Percentiles rank a stretch among this genome's conserved stretches.
Evolutionary conservation across 805 yeast species (phyloP).

Genomic region (Ogataea corticis): DNA sequence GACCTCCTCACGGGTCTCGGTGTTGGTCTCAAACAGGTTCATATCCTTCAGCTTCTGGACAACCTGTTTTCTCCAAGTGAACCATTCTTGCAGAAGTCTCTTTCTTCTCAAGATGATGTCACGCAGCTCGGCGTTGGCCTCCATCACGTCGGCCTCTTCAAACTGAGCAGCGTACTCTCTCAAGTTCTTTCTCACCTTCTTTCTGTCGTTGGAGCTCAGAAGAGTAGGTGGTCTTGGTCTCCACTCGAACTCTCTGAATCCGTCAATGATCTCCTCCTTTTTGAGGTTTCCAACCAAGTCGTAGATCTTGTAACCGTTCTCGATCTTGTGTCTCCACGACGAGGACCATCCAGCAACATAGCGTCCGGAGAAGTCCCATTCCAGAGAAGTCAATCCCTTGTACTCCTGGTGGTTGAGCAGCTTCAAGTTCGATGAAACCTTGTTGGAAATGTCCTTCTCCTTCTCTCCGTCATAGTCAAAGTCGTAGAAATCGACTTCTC

Average conservation of each 20-base stretch:
- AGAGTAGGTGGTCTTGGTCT: slow-evolving; percentile 92
- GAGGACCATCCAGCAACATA: slow-evolving; percentile 88
- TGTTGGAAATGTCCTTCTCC: slow-evolving; percentile 42
- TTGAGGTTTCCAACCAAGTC: slow-evolving; percentile 79
- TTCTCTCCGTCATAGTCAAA: slow-evolving; percentile 73
- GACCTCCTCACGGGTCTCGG: slow-evolving; percentile 49
- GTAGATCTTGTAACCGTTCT: slow-evolving; percentile 87
- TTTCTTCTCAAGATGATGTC: slow-evolving; percentile 86
- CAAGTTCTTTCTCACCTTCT: slow-evolving; percentile 87
- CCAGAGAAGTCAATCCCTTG: slow-evolving; percentile 76
- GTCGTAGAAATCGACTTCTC: slow-evolving; percentile 85
- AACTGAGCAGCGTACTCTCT: slow-evolving; percentile 88
- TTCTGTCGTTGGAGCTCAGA: slow-evolving; percentile 74
- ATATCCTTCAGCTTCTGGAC: slow-evolving; percentile 49
- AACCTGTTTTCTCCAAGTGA: slow-evolving; percentile 63
- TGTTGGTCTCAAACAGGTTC: slow-evolving; percentile 47
- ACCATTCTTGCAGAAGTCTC: slow-evolving; percentile 83
- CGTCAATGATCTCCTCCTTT: slow-evolving; percentile 75
- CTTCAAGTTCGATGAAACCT: slow-evolving; percentile 58
- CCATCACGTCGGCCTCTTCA: slow-evolving; percentile 95
- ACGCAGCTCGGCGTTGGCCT: slow-evolving; percentile 87
- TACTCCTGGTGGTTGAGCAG: slow-evolving; percentile 63
- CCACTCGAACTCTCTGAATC: slow-evolving; percentile 90
- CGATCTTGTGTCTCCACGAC: slow-evolving; percentile 76
- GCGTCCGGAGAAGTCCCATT: slow-evolving; percentile 98